Evolutionary conservation across 1,284 basidiomycete genomes (phyloP).

Genomic region (Fomitopsis pinicola): DNA sequence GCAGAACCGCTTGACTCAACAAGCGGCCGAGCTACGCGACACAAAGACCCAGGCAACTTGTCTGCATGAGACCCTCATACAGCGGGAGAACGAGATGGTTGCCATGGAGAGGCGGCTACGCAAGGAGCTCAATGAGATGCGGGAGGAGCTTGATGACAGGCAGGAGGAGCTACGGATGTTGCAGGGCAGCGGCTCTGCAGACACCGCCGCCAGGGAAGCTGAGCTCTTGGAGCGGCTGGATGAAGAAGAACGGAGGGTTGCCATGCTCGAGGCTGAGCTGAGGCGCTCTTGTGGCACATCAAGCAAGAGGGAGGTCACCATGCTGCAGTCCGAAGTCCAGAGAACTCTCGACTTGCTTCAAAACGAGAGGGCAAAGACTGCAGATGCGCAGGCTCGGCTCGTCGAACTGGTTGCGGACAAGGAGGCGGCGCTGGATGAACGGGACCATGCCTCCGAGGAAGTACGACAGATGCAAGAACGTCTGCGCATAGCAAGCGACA

Average conservation of each 20-base stretch:
- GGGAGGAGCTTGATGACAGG: constrained; percentile 19
- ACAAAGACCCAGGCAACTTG: constrained; percentile 44
- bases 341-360: constrained; percentile 38
- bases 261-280: constrained; percentile 22
- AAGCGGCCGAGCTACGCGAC: constrained; percentile 38
- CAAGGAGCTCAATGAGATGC: constrained; percentile 34
- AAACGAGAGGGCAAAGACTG: constrained; percentile 36
- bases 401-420: constrained; percentile 37
- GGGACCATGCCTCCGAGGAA: constrained; percentile 32
- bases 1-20: constrained; percentile 37
- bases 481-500: constrained; percentile 10
- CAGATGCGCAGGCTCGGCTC: constrained; percentile 33
- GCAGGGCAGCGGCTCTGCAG: constrained; percentile 19
- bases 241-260: constrained; percentile 18
- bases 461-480: constrained; percentile 14
- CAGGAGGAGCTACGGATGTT: constrained; percentile 53
- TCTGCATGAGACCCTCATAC: constrained; percentile 44
- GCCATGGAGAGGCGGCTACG: constrained; percentile 45
- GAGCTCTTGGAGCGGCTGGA: constrained; percentile 20
- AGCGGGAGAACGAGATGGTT: constrained; percentile 55
- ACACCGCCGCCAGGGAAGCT: constrained; percentile 16
- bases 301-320: constrained; percentile 14
- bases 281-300: constrained; percentile 8
- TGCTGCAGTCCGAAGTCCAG: constrained; percentile 26
- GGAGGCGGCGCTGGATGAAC: constrained; percentile 40